A percentile compares a stretch with the other conserved stretches of the same genome.
These are phyloP conservation scores for Linanthus parryae DNA, from an alignment of 148 eudicot genomes.

Conservation along the genomic window DNA sequence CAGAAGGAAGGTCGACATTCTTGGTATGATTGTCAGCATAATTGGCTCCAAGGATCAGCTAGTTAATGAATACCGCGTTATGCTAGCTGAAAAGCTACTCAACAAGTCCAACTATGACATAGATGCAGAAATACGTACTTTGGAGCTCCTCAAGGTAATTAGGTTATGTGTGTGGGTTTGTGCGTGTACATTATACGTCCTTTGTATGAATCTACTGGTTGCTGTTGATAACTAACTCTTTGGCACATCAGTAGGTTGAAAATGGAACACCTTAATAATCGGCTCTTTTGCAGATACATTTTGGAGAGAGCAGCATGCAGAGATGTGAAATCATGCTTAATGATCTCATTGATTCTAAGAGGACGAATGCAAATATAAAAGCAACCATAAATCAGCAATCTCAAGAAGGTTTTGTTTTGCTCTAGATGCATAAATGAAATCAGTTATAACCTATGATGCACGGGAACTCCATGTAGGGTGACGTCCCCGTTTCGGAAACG, in stretches of 20 bases:
- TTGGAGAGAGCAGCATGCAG: constrained; percentile 99
- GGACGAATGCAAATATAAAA: constrained; percentile 85
- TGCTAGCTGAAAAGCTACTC: constrained; percentile 97
- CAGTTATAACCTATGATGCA: not conserved
- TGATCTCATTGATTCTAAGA: constrained; percentile 92
- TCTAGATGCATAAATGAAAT: not conserved
- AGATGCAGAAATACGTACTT: constrained; percentile 86
- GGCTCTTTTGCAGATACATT: constrained; percentile 66
- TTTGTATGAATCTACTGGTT: constrained; percentile 4
- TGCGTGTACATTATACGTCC: too few relatives aligned
- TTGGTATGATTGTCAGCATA: constrained; percentile 93
- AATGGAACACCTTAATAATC: constrained; percentile 9
- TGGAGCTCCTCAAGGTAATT: constrained; percentile 88
- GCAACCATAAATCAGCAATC: constrained; percentile 66
- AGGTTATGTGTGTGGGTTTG: not conserved
- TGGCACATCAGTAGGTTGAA: not conserved
- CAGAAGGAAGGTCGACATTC: constrained; percentile 84
- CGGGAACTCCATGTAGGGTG: too few relatives aligned
- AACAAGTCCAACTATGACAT: constrained; percentile 94
- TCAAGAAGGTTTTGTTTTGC: constrained; percentile 38
- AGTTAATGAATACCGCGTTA: constrained; percentile 90
- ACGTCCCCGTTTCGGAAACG: too few relatives aligned
- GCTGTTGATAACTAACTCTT: not conserved
- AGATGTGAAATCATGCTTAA: constrained; percentile 98
- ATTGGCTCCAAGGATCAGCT: constrained; percentile 98